Base-by-base conservation (phyloP, 345 rosid species). In the Acer saccharum region DNA sequence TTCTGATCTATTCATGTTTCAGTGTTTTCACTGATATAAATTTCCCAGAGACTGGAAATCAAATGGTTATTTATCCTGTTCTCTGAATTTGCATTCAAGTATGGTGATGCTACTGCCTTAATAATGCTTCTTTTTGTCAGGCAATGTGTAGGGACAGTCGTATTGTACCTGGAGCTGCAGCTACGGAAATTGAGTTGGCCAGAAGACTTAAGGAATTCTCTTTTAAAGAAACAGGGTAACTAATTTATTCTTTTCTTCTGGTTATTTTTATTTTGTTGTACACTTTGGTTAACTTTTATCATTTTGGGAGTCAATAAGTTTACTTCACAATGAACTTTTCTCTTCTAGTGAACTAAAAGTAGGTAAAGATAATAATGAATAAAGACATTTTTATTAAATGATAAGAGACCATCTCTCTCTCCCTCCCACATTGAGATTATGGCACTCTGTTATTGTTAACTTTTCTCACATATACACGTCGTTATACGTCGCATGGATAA, bases 91-190 rank as follows among this genome's bases (percentile, higher is more conserved):
- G 68, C 18, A 29, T 29, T 48, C 17, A 7, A 43, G 46, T 13
- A 58, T 10, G 12, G 41, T 78, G 18, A 29, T 65, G 8, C 46
- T 1, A 21, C 39, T 44, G 9, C 13, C 48, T 66, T 44, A 35
- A 46, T 52, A 50, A 18, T 78, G 21, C 58, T 12, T 58, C 35
- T 60, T 68, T 48, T 81, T 72, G 52, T 58, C 89, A 97, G 98
- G 97, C 98, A 62, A 97, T 94, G 98, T 97, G 98, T 85, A 97
- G 88, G 88, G 98, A 97, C 77, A 93, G 98, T 76, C 95, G 99
- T 69, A 88, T 85, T 3, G 86, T 94, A 66, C 98, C 98, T 63
- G 98, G 98, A 80, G 99, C 94, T 79, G 97, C 98, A 63, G 98
- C 98, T 72, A 89, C 98, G 10, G 99, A 97, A 82, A 94, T 94